Percentiles rank a stretch among this genome's conserved stretches.
These are phyloP conservation scores for Tolypocladium cylindrosporum DNA, from an alignment of 2,329 filamentous ascomycete species.

Conservation along the genomic window DNA sequence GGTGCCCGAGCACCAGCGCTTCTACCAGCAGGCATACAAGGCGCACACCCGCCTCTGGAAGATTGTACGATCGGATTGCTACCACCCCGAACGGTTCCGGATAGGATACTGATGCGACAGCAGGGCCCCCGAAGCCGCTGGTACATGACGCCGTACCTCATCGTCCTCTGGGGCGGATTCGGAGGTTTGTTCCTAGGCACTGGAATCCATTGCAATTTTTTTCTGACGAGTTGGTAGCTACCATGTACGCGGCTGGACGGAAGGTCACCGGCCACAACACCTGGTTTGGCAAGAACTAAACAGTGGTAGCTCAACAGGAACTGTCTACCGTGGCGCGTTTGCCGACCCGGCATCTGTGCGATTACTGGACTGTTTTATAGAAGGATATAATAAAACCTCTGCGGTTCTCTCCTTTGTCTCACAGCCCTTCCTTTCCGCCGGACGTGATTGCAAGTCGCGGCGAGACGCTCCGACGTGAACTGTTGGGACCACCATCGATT, in stretches of 20 bases:
- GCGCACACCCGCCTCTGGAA: conserved; percentile 62
- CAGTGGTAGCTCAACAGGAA: not conserved
- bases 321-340: not conserved
- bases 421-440: not conserved
- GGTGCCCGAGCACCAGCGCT: conserved; percentile 64
- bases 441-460: not conserved
- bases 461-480: not conserved
- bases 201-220: not conserved
- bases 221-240: conserved; percentile 25
- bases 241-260: conserved; percentile 64
- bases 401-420: not conserved
- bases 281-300: conserved; percentile 53
- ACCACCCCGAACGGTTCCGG: not conserved
- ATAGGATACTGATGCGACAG: conserved; percentile 5
- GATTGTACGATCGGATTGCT: conserved; percentile 49
- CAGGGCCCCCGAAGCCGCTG: conserved; percentile 56
- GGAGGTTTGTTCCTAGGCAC: conserved; percentile 40
- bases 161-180: conserved; percentile 51
- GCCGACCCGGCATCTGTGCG: not conserved
- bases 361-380: not conserved
- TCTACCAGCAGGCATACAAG: conserved; percentile 66
- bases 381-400: not conserved
- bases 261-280: conserved; percentile 71
- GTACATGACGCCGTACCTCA: conserved; percentile 60
- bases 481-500: not conserved